Evolutionary conservation across 768 basidiomycete genomes (phyloP), one percentile per base, ranked within the genome.

Genomic region (Psilocybe azurescens): DNA sequence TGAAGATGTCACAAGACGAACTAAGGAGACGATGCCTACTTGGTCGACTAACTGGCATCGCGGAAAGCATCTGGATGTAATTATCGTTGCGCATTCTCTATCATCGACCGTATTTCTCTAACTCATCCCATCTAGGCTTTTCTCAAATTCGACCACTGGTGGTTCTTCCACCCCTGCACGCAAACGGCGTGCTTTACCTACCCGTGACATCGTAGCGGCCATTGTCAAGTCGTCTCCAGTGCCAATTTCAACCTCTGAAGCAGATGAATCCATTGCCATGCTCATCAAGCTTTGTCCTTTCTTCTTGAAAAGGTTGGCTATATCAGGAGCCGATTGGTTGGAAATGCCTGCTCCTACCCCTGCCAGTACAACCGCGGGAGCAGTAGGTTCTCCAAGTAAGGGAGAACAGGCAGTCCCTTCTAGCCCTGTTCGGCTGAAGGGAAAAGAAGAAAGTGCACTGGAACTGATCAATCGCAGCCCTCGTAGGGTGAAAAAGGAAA

Each of bases 11-110:
- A 46, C 91, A 93, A 69, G 91, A 93, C 60, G 93, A 91, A 70
- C 83, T 90, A 77, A 83, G 91, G 61, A 82, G 89, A 60, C 81
- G 92, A 39, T 92, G 89, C 65, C 72, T 94, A 32, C 79, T 95
- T 7, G 93, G 93, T 53, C 86, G 93, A 18, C 82, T 95, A 6
- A 83, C 83, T 29, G 89, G 89, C 9, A 85, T 95, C 30, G 93
- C 93, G n/a, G 93, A 95, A 70, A 90, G 92, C 65, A 84, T 90
- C 16, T 94, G 93, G 91, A 93, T 94, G 93, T 91, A 64, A 73
- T 88, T 76, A n/a, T 60, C 53, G 61, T 65, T 62, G 16, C 58
- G 29, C 18, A 32, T 11, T 44, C 36, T 29, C 38, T 24, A 28
- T 32, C 32, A 16, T 48, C 44, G 24, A 24, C 24, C 24, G 24